Evolutionary conservation across 306 rosid genomes (phyloP).

Genomic region (Prunus mira): DNA sequence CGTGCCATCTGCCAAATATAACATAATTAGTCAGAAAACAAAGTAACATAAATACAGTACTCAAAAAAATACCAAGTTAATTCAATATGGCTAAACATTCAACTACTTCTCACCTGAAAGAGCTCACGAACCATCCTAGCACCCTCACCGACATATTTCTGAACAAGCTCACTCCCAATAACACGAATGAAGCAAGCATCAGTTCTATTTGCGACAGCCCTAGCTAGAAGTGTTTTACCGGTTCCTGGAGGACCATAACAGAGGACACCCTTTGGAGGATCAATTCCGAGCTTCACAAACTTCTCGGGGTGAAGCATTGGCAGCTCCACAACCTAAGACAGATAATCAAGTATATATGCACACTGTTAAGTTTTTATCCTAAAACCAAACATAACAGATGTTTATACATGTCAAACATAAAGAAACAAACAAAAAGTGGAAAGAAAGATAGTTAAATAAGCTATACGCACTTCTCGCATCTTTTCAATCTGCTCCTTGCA

Average conservation of each 20-base stretch:
- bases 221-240: constrained; percentile 95
- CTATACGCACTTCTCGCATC: constrained; percentile 80
- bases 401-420: neutral
- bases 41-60: neutral
- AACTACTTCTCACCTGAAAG: constrained; percentile 60
- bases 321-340: constrained; percentile 86
- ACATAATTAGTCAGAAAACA: constrained; percentile 15
- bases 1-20: constrained; percentile 80
- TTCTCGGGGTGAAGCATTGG: constrained; percentile 99
- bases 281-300: constrained; percentile 96
- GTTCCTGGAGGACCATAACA: constrained; percentile 99
- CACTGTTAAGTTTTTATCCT: neutral
- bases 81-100: neutral
- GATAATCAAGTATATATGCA: neutral
- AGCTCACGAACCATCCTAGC: constrained; percentile 98
- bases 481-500: constrained; percentile 96
- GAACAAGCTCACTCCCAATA: constrained; percentile 98
- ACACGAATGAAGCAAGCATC: constrained; percentile 99
- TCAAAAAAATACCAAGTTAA: constrained; percentile 1
- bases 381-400: neutral
- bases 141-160: constrained; percentile 97
- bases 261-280: constrained; percentile 99
- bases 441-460: neutral
- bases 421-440: neutral
- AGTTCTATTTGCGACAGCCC: constrained; percentile 99